Percentiles rank a stretch among this genome's conserved stretches.
Conservation (phyloP, 139 green algal species). For the Coelastrella sp. region DNA sequence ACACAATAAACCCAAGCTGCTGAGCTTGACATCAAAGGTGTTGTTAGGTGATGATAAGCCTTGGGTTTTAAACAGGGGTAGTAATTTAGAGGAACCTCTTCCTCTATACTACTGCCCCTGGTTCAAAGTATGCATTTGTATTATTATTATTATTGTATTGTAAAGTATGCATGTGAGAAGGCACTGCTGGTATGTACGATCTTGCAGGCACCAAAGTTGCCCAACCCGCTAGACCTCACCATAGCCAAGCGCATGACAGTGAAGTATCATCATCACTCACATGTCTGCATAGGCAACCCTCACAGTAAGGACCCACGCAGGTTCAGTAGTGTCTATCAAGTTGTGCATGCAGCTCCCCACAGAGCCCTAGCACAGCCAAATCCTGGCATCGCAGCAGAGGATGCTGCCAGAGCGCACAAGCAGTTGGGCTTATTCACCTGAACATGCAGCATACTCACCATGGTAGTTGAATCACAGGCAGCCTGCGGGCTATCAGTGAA, state of each 20-base stretch:
- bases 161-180: too few relatives aligned
- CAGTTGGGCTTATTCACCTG: conserved; percentile 24
- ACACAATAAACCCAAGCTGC: too few relatives aligned
- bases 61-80: too few relatives aligned
- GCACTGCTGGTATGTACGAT: not conserved
- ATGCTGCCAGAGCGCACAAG: conserved; percentile 51
- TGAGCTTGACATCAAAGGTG: too few relatives aligned
- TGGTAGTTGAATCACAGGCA: too few relatives aligned
- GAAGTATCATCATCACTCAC: conserved; percentile 20
- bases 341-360: conserved; percentile 36
- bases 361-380: conserved; percentile 31
- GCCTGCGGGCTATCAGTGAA: not conserved
- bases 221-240: not conserved
- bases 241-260: conserved; percentile 17
- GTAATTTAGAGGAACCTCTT: too few relatives aligned
- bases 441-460: not conserved
- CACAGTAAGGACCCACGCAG: conserved; percentile 8
- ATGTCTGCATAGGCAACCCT: not conserved
- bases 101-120: too few relatives aligned
- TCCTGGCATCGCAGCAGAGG: conserved; percentile 50
- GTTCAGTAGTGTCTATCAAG: not conserved
- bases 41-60: too few relatives aligned
- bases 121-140: too few relatives aligned
- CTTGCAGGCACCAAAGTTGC: conserved; percentile 27
- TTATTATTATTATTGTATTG: too few relatives aligned